Percentiles rank a stretch among this genome's conserved stretches.
phyloP scores from a whole-genome alignment of 1,284 basidiomycete genomes.

The Cutaneotrichosporon dermatis region DNA sequence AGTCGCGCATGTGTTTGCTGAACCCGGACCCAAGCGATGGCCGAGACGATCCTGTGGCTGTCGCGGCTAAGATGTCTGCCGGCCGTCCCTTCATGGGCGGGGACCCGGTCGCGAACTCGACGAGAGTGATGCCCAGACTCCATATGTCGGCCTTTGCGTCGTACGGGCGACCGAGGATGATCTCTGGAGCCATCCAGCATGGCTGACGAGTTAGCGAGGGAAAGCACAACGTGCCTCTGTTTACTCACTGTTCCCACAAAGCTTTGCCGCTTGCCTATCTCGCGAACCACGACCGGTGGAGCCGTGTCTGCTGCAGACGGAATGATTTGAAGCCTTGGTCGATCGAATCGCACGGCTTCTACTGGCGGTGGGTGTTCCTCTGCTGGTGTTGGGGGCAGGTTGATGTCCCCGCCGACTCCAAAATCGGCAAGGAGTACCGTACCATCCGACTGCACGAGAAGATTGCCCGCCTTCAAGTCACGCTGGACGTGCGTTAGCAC shows the following conservation, averaged over 20 bases:
- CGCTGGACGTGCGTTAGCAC: constrained; percentile 23
- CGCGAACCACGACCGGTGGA: constrained; percentile 10
- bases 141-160: constrained; percentile 95
- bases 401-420: constrained; percentile 60
- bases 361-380: constrained; percentile 11
- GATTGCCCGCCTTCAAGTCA: constrained; percentile 68
- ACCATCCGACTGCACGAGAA: constrained; percentile 72
- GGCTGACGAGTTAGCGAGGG: constrained; percentile 51
- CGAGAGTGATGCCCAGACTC: constrained; percentile 79
- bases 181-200: constrained; percentile 98
- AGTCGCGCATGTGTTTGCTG: constrained; percentile 79
- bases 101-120: constrained; percentile 31
- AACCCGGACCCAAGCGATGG: constrained; percentile 37
- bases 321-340: constrained; percentile 8
- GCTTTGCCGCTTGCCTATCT: constrained; percentile 71
- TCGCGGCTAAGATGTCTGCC: constrained; percentile 10
- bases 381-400: constrained; percentile 20
- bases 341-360: constrained; percentile 30
- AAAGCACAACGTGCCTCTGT: constrained; percentile 5
- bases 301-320: constrained; percentile 7
- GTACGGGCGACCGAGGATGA: constrained; percentile 77
- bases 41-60: constrained; percentile 1
- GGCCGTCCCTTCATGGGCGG: constrained; percentile 21
- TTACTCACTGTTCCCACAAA: constrained; percentile 69
- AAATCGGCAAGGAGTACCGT: constrained; percentile 90